A percentile compares a stretch with the other conserved stretches of the same genome.
These are phyloP conservation scores for Lodderomyces margitis DNA, from an alignment of 1,139 yeast species.

Conservation along the genomic window DNA sequence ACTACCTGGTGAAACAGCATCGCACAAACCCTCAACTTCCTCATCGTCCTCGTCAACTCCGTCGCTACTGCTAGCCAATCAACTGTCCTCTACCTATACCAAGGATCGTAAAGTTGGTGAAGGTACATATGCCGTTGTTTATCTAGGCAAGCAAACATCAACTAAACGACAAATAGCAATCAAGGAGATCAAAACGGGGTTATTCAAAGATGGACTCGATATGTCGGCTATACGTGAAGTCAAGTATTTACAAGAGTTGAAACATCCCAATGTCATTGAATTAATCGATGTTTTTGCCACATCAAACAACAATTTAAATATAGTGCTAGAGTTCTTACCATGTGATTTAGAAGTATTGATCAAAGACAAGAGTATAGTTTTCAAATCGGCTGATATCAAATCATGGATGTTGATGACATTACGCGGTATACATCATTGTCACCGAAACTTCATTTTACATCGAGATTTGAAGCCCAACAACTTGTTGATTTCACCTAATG, in stretches of 20 bases:
- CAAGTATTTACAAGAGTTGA: slow-evolving; percentile 83
- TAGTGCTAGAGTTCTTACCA: slow-evolving; percentile 89
- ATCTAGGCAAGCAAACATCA: slow-evolving; percentile 66
- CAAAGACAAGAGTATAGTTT: slow-evolving; percentile 72
- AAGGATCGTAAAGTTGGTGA: slow-evolving; percentile 91
- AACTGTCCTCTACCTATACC: slow-evolving; percentile 23
- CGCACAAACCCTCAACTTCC: background rate
- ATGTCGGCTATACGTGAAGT: slow-evolving; percentile 97
- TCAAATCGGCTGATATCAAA: slow-evolving; percentile 85
- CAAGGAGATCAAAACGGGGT: slow-evolving; percentile 92
- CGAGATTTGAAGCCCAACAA: slow-evolving; percentile 87
- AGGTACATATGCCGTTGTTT: slow-evolving; percentile 98
- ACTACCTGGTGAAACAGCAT: background rate
- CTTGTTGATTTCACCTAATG: slow-evolving; percentile 78
- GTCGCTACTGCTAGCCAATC: background rate
- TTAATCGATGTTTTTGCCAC: slow-evolving; percentile 82
- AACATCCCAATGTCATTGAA: slow-evolving; percentile 82
- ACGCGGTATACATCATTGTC: slow-evolving; percentile 94
- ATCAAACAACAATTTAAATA: slow-evolving; percentile 60
- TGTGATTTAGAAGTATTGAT: slow-evolving; percentile 88
- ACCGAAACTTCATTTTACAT: slow-evolving; percentile 83
- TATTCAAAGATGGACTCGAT: slow-evolving; percentile 93
- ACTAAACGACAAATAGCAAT: slow-evolving; percentile 74
- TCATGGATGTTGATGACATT: slow-evolving; percentile 93
- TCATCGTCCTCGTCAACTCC: background rate